These are phyloP conservation scores for Luzula sylvatica DNA, from an alignment of 176 grass and related monocot species.

Conservation along the genomic window DNA sequence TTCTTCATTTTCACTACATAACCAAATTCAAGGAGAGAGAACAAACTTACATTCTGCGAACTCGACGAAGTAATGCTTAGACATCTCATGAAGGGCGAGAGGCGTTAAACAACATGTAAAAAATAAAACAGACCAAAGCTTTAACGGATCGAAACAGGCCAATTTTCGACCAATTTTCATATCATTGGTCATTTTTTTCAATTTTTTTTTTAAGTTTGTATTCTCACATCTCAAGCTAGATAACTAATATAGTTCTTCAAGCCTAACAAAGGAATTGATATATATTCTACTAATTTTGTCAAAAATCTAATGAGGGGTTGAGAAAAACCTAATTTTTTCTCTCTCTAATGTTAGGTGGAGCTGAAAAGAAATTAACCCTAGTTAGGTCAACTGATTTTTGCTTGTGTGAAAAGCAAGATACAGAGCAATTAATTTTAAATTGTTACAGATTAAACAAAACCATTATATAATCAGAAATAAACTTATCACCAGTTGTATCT, in stretches of 20 bases:
- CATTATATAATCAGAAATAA: too few species aligned
- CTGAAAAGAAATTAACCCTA: neutral
- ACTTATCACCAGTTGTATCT: too few species aligned
- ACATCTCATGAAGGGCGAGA: neutral
- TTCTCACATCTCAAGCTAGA: neutral
- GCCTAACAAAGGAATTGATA: neutral
- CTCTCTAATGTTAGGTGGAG: slow-evolving; percentile 3
- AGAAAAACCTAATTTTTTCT: slow-evolving; percentile 6
- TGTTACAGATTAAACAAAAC: too few species aligned
- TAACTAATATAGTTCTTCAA: neutral
- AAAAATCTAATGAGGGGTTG: slow-evolving; percentile 1
- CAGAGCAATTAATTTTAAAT: too few species aligned
- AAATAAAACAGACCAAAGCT: slow-evolving; percentile 1
- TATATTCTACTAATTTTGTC: too few species aligned
- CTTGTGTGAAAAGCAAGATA: neutral
- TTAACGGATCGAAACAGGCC: neutral
- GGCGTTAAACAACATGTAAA: neutral
- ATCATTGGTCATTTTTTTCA: neutral
- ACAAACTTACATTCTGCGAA: slow-evolving; percentile 2
- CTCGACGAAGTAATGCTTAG: neutral
- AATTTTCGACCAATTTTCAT: slow-evolving; percentile 3
- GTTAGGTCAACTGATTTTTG: slow-evolving; percentile 5
- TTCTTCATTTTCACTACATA: neutral
- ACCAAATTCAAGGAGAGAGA: neutral
- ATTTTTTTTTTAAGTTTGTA: neutral